Evolutionary conservation across 2,329 filamentous ascomycete genomes (phyloP).

Genomic region (Talaromyces sp.): DNA sequence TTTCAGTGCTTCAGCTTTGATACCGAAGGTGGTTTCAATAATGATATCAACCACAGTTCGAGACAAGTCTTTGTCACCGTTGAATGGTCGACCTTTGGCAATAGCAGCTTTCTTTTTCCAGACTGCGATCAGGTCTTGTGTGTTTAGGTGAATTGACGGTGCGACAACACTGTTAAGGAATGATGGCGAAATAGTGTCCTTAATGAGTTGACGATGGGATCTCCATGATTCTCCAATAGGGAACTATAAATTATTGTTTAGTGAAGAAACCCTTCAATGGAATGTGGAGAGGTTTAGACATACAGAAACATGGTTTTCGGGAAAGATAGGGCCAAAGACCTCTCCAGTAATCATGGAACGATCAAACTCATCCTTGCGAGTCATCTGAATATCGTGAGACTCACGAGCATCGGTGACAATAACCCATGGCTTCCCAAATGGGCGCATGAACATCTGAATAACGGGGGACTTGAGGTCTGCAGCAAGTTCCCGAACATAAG

Average conservation of each 20-base stretch:
- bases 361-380: slow-evolving; percentile 24
- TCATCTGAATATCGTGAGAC: slow-evolving; percentile 21
- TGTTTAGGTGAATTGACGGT: background rate
- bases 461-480: slow-evolving; percentile 36
- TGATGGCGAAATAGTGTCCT: background rate
- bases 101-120: background rate
- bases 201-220: background rate
- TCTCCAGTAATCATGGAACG: slow-evolving; percentile 10
- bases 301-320: background rate
- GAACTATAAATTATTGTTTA: background rate
- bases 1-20: background rate
- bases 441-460: slow-evolving; percentile 48
- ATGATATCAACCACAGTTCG: background rate
- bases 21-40: background rate
- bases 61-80: background rate
- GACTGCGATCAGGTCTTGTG: background rate
- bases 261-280: background rate
- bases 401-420: slow-evolving; percentile 33
- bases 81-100: background rate
- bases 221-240: background rate
- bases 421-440: slow-evolving; percentile 44
- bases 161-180: background rate
- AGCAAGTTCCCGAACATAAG: slow-evolving; percentile 22
- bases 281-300: background rate
- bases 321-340: slow-evolving; percentile 3